These are phyloP conservation scores for Pythium dissimile DNA, from an alignment of 352 stramenopile genomes.

Conservation along the genomic window DNA sequence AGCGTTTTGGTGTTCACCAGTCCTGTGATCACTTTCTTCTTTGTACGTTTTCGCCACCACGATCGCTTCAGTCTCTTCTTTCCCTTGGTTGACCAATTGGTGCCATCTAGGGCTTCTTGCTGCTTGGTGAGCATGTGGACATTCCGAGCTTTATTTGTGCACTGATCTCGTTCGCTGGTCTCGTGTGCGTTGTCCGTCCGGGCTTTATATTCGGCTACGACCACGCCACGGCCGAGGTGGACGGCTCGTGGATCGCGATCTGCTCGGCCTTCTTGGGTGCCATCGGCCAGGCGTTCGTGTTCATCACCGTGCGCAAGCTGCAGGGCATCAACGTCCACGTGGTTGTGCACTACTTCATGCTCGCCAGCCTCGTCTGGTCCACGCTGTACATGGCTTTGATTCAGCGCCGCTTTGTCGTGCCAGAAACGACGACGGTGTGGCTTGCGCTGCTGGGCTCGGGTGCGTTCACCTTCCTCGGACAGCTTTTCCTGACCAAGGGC, in stretches of 20 bases:
- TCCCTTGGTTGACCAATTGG: not conserved
- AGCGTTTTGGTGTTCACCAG: slow-evolving; percentile 76
- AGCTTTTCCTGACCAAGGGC: slow-evolving; percentile 71
- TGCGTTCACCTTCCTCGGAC: slow-evolving; percentile 64
- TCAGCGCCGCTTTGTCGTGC: slow-evolving; percentile 46
- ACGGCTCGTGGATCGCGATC: slow-evolving; percentile 51
- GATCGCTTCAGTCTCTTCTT: not conserved
- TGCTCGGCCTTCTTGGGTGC: slow-evolving; percentile 49
- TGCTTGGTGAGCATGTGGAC: slow-evolving; percentile 33
- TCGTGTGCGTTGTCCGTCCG: slow-evolving; percentile 40
- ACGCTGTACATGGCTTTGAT: slow-evolving; percentile 50
- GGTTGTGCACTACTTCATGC: slow-evolving; percentile 81
- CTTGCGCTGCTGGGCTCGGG: slow-evolving; percentile 45
- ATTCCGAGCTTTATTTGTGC: slow-evolving; percentile 25
- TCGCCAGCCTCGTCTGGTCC: slow-evolving; percentile 48
- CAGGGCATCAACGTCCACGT: slow-evolving; percentile 52
- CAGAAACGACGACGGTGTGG: slow-evolving; percentile 39
- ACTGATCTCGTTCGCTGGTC: slow-evolving; percentile 29
- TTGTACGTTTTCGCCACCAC: slow-evolving; percentile 31
- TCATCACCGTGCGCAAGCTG: slow-evolving; percentile 62
- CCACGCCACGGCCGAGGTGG: slow-evolving; percentile 32
- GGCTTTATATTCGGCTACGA: slow-evolving; percentile 41
- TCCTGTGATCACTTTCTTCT: slow-evolving; percentile 67
- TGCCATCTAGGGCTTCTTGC: slow-evolving; percentile 18
- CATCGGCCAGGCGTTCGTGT: slow-evolving; percentile 65